These are phyloP conservation scores for Blastobotrys aristatus DNA, from an alignment of 1,139 yeast genomes.

Conservation along the genomic window DNA sequence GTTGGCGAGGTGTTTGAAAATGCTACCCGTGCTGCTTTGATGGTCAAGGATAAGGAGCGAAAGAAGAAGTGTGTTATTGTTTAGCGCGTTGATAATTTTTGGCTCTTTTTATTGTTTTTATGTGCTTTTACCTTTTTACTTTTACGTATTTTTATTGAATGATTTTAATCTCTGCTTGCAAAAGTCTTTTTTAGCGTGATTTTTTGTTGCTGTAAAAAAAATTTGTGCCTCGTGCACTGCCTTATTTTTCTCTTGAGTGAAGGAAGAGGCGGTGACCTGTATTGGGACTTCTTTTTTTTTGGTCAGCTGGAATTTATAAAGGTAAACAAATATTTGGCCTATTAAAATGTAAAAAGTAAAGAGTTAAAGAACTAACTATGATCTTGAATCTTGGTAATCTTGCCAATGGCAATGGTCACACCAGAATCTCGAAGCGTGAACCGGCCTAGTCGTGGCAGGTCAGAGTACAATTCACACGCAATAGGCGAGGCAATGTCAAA, in stretches of 20 bases:
- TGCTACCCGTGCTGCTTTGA: slow-evolving; percentile 84
- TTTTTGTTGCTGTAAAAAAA: too few species aligned
- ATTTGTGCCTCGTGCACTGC: too few species aligned
- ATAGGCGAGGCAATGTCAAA: slow-evolving; percentile 81
- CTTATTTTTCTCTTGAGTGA: too few species aligned
- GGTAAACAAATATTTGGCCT: too few species aligned
- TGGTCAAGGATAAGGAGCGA: slow-evolving; percentile 47
- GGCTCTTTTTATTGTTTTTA: slow-evolving; percentile 5
- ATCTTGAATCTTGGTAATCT: slow-evolving; percentile 48
- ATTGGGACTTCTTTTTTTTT: too few species aligned
- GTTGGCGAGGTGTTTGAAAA: slow-evolving; percentile 76
- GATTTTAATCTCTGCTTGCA: too few species aligned
- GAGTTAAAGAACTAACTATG: too few species aligned
- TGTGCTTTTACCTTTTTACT: slow-evolving; percentile 4
- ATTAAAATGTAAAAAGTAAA: too few species aligned
- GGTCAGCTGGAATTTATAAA: too few species aligned
- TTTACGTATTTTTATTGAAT: not conserved
- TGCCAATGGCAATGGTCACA: slow-evolving; percentile 96
- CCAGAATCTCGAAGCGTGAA: slow-evolving; percentile 95
- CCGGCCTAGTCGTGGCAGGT: slow-evolving; percentile 94
- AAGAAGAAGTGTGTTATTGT: slow-evolving; percentile 49
- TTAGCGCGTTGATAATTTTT: slow-evolving; percentile 33
- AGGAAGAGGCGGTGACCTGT: too few species aligned
- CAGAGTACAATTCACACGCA: slow-evolving; percentile 88
- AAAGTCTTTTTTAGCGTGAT: too few species aligned